These are phyloP conservation scores for Pachyrhizus erosus DNA, from an alignment of 306 rosid species.

Conservation along the genomic window DNA sequence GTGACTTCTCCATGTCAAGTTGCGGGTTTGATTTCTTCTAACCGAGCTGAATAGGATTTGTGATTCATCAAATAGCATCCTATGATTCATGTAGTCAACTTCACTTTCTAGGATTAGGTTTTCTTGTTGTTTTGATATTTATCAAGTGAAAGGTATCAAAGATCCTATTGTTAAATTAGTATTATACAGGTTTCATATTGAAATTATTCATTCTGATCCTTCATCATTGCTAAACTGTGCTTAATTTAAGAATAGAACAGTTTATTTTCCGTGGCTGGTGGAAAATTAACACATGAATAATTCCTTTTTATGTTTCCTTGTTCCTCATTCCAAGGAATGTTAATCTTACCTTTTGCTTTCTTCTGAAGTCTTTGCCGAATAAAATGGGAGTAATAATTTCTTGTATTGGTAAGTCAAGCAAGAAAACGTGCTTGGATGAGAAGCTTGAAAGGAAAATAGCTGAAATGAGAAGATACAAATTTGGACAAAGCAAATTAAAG, in stretches of 20 bases:
- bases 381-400: conserved; percentile 69
- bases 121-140: background rate
- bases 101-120: background rate
- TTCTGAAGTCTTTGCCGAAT: conserved; percentile 47
- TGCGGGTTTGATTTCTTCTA: background rate
- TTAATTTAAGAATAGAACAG: background rate
- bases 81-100: background rate
- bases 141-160: background rate
- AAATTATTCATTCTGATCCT: background rate
- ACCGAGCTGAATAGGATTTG: background rate
- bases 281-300: background rate
- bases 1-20: background rate
- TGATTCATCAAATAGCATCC: too few species aligned
- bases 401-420: conserved; percentile 51
- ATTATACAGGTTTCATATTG: background rate
- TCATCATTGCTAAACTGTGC: background rate
- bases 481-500: conserved; percentile 60
- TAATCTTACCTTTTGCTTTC: conserved; percentile 40
- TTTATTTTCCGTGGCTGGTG: background rate
- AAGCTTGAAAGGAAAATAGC: conserved; percentile 71
- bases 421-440: conserved; percentile 66
- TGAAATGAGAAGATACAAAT: conserved; percentile 62
- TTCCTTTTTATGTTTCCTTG: conserved; percentile 20
- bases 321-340: conserved; percentile 55
- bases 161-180: background rate